Evolutionary conservation across 1,284 basidiomycete species (phyloP).

Genomic region (Puccinia coronata): DNA sequence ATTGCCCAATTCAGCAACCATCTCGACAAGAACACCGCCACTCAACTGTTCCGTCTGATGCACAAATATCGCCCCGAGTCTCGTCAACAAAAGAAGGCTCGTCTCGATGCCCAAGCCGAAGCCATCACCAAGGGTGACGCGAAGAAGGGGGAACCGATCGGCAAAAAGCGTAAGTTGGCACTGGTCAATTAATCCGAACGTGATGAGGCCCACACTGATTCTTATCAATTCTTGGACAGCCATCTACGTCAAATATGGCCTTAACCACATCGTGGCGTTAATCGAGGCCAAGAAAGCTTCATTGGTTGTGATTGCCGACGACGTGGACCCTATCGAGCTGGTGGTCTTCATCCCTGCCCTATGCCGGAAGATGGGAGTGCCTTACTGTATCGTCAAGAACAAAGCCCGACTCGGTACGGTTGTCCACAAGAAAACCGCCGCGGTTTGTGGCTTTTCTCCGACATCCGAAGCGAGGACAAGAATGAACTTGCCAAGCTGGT

Average conservation of each 20-base stretch:
- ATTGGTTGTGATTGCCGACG: constrained; percentile 94
- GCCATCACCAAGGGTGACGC: constrained; percentile 77
- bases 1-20: constrained; percentile 98
- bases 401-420: constrained; percentile 96
- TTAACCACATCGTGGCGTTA: constrained; percentile 94
- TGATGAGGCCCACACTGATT: background rate
- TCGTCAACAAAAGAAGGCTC: constrained; percentile 96
- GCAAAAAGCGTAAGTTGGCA: constrained; percentile 38
- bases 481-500: constrained; percentile 90
- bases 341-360: constrained; percentile 91
- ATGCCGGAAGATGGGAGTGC: constrained; percentile 98
- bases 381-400: constrained; percentile 94
- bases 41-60: constrained; percentile 93
- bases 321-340: constrained; percentile 98
- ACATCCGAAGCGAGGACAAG: constrained; percentile 90
- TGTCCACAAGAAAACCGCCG: constrained; percentile 96
- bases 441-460: constrained; percentile 85
- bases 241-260: constrained; percentile 90
- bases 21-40: constrained; percentile 99
- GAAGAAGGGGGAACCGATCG: constrained; percentile 67
- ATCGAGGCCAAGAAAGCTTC: constrained; percentile 92
- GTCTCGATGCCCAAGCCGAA: constrained; percentile 75
- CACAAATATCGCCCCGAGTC: constrained; percentile 91
- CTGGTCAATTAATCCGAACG: background rate
- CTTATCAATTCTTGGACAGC: constrained; percentile 71